Evolutionary conservation across 139 green algal genomes (phyloP).

Genomic region (Axilococcus clingmanii): DNA sequence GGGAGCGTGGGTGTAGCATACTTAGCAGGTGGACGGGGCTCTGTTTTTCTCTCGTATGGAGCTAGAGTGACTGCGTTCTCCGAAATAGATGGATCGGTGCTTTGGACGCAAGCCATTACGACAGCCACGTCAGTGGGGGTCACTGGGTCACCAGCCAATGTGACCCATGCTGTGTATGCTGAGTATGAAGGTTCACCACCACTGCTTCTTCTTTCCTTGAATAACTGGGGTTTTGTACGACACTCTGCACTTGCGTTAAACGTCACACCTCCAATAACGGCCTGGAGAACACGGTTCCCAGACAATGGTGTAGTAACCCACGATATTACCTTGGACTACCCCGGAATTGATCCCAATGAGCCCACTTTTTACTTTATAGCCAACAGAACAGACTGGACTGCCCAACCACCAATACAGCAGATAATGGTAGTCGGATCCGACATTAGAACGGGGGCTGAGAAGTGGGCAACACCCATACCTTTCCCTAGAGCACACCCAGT

Average conservation of each 20-base stretch:
- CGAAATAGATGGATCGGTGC: background rate
- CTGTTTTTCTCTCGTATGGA: constrained; percentile 3
- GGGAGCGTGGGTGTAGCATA: too few species aligned
- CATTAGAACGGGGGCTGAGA: background rate
- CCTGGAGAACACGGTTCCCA: constrained; percentile 4
- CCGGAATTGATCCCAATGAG: background rate
- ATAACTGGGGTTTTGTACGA: constrained; percentile 10
- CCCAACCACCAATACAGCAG: background rate
- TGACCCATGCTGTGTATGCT: constrained; percentile 4
- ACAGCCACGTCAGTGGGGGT: too few species aligned
- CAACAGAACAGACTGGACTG: constrained; percentile 11
- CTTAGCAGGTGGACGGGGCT: background rate
- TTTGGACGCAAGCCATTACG: constrained; percentile 1
- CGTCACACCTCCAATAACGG: background rate
- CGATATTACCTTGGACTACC: background rate
- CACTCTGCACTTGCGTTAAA: background rate
- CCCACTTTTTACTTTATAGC: constrained; percentile 3
- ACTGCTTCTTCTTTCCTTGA: background rate
- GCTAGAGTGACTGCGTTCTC: background rate
- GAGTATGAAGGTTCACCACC: background rate
- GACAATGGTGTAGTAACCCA: background rate
- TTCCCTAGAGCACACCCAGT: constrained; percentile 1
- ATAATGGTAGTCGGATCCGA: background rate
- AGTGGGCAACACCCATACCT: background rate
- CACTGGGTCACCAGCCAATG: constrained; percentile 6